Percentiles rank a stretch among this genome's conserved stretches.
These are phyloP conservation scores for Fragaria ananassa DNA, from an alignment of 306 rosid species.

Conservation along the genomic window DNA sequence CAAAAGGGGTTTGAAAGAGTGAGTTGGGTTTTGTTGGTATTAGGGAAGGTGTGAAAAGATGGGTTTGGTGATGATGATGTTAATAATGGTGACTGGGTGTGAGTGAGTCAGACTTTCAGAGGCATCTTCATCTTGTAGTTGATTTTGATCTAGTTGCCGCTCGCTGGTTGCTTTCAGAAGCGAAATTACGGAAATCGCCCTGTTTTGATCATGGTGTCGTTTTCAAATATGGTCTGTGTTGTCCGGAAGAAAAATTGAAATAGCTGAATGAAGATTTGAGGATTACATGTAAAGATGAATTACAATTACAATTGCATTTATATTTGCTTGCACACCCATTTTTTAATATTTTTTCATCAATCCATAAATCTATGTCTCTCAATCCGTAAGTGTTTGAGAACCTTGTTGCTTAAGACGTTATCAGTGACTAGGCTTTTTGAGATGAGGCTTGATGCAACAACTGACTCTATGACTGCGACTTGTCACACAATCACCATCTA, in stretches of 20 bases:
- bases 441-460: not conserved
- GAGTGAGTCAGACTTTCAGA: too few species aligned
- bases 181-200: slow-evolving; percentile 39
- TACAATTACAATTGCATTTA: too few species aligned
- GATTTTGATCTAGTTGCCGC: slow-evolving; percentile 28
- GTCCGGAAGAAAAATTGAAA: not conserved
- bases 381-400: too few species aligned
- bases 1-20: slow-evolving; percentile 17
- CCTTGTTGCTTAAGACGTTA: not conserved
- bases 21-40: slow-evolving; percentile 7
- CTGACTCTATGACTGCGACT: not conserved
- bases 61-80: not conserved
- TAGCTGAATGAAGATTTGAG: not conserved
- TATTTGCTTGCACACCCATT: too few species aligned
- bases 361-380: too few species aligned
- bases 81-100: not conserved
- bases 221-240: not conserved
- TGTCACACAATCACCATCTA: not conserved
- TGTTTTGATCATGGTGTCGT: not conserved
- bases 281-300: too few species aligned
- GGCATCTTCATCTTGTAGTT: not conserved
- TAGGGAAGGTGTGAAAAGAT: not conserved
- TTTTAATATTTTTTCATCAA: too few species aligned
- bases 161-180: slow-evolving; percentile 21
- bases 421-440: not conserved